phyloP scores from a whole-genome alignment of 495 filamentous ascomycete species.

The Glutinoglossum americanum region DNA sequence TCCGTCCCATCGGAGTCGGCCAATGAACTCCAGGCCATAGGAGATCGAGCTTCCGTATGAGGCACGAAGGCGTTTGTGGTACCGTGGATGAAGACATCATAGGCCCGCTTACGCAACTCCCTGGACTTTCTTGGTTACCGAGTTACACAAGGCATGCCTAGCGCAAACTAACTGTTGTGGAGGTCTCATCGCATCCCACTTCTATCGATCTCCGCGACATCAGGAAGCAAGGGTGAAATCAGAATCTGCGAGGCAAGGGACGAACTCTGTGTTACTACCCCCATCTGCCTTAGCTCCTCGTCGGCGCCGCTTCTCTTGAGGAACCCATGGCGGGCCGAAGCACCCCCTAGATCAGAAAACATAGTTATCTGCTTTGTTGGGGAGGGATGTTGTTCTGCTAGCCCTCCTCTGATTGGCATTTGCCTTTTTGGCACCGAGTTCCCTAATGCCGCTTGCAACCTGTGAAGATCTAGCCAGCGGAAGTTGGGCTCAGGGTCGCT shows the following conservation, averaged over 20 bases:
- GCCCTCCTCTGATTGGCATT: neutral
- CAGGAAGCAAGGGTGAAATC: neutral
- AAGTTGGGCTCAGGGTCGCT: neutral
- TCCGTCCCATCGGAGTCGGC: neutral
- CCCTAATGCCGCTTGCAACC: neutral
- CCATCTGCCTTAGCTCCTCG: neutral
- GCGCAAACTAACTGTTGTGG: neutral
- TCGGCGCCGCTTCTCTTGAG: neutral
- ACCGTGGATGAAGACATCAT: neutral
- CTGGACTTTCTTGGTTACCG: neutral
- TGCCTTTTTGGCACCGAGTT: neutral
- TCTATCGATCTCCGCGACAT: neutral
- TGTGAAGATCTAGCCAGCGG: neutral
- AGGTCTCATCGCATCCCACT: neutral
- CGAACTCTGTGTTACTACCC: neutral
- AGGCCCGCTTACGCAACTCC: neutral
- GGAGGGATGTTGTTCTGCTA: neutral
- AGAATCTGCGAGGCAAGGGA: neutral
- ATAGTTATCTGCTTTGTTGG: neutral
- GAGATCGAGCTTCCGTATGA: neutral
- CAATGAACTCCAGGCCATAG: neutral
- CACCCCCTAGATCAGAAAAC: neutral
- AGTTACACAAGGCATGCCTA: neutral
- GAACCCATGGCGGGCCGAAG: neutral
- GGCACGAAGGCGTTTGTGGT: neutral